Evolutionary conservation across 2,329 filamentous ascomycete species (phyloP).

Genomic region (Alternaria brassicicola): DNA sequence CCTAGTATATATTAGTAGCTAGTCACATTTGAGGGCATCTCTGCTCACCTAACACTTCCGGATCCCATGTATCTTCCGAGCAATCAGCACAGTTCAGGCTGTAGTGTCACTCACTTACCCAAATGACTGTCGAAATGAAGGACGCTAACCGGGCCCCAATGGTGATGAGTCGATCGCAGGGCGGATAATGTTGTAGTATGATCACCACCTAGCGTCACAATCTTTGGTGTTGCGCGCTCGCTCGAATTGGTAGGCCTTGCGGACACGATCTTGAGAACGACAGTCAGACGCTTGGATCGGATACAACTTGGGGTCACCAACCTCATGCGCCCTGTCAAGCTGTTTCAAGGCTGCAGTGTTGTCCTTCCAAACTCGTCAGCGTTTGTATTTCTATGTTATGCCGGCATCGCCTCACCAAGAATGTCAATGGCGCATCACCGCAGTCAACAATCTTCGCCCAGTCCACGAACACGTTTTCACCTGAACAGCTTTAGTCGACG

Average conservation of each 20-base stretch:
- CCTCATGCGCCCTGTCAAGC: conserved; percentile 59
- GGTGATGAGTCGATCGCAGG: conserved; percentile 55
- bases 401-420: conserved; percentile 45
- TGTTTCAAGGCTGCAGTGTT: conserved; percentile 62
- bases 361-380: conserved; percentile 45
- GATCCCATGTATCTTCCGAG: conserved; percentile 61
- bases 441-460: conserved; percentile 63
- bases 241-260: conserved; percentile 54
- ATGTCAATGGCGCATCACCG: conserved; percentile 60
- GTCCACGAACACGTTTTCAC: conserved; percentile 52
- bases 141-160: conserved; percentile 62
- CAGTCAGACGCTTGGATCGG: background rate
- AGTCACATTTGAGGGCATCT: background rate
- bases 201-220: conserved; percentile 62
- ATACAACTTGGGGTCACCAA: conserved; percentile 23
- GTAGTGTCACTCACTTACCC: conserved; percentile 33
- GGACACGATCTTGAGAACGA: conserved; percentile 50
- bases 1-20: conserved; percentile 41
- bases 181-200: conserved; percentile 63
- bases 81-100: background rate
- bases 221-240: conserved; percentile 55
- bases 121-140: conserved; percentile 65
- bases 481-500: conserved; percentile 19
- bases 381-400: background rate
- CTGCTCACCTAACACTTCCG: conserved; percentile 56